A percentile compares a stretch with the other conserved stretches of the same genome.
phyloP scores from a whole-genome alignment of 2,329 filamentous ascomycete genomes.

The Thielaviopsis punctulata region DNA sequence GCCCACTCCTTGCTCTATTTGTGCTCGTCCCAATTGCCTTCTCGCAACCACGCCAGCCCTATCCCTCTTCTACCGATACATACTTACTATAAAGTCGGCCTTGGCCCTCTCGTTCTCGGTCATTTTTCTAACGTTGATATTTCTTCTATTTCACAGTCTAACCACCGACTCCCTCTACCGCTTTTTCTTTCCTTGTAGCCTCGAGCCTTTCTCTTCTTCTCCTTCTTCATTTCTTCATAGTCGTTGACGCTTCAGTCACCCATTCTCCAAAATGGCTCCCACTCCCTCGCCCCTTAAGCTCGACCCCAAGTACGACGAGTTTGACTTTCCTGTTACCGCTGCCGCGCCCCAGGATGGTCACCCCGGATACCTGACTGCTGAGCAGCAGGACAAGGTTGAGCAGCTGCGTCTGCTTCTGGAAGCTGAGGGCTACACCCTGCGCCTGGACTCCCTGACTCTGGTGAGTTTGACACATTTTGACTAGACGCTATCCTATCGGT shows the following conservation, averaged over 20 bases:
- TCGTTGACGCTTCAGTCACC: neutral
- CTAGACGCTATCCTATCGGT: neutral
- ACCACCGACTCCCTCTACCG: neutral
- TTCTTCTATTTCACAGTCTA: neutral
- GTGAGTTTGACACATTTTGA: slow-evolving; percentile 30
- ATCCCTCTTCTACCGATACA: neutral
- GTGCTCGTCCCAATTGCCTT: neutral
- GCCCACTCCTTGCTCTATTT: neutral
- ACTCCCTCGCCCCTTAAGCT: slow-evolving; percentile 28
- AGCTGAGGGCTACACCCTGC: slow-evolving; percentile 60
- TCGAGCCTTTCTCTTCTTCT: neutral
- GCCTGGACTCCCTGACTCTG: slow-evolving; percentile 83
- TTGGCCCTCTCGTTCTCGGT: neutral
- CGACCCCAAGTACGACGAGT: slow-evolving; percentile 88
- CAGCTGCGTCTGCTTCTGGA: slow-evolving; percentile 79
- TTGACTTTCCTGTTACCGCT: slow-evolving; percentile 74
- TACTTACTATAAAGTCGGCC: neutral
- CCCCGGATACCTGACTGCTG: slow-evolving; percentile 67
- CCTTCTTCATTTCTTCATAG: neutral
- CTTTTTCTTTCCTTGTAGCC: neutral
- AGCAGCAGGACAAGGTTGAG: slow-evolving; percentile 77
- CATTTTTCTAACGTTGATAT: neutral
- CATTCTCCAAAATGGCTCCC: slow-evolving; percentile 11
- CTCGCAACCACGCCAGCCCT: neutral
- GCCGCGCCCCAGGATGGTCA: slow-evolving; percentile 57